Conservation (phyloP, 1,284 basidiomycete species). For the Ustilago vetiveriae region DNA sequence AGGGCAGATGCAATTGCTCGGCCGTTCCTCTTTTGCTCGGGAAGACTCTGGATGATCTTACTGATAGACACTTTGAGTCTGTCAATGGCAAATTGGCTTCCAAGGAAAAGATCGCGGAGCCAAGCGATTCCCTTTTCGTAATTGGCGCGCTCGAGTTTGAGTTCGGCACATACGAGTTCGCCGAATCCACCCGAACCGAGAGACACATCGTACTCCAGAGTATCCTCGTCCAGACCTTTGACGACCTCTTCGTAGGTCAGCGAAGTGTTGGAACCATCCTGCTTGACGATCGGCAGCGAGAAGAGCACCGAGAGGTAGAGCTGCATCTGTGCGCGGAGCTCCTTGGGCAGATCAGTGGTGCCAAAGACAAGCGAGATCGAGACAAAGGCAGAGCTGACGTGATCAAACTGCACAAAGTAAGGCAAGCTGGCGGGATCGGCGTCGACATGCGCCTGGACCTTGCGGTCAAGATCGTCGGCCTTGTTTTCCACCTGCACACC, state of each 20-base stretch:
- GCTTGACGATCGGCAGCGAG: conserved; percentile 81
- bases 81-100: conserved; percentile 82
- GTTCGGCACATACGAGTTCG: conserved; percentile 76
- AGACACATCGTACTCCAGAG: conserved; percentile 83
- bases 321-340: conserved; percentile 73
- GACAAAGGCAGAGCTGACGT: conserved; percentile 83
- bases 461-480: conserved; percentile 51
- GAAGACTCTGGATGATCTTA: conserved; percentile 90
- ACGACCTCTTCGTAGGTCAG: conserved; percentile 90
- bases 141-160: conserved; percentile 80
- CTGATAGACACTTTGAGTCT: conserved; percentile 86
- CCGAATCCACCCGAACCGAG: conserved; percentile 78
- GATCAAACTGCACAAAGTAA: conserved; percentile 88
- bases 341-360: conserved; percentile 59
- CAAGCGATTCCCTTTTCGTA: conserved; percentile 87
- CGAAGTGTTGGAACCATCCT: conserved; percentile 73
- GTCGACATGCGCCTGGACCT: conserved; percentile 76
- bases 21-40: conserved; percentile 91
- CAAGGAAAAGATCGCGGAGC: conserved; percentile 88
- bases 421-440: conserved; percentile 77
- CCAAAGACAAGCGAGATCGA: conserved; percentile 78
- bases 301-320: conserved; percentile 90
- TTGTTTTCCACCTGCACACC: conserved; percentile 32
- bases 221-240: conserved; percentile 87
- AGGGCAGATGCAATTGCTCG: conserved; percentile 80